Evolutionary conservation across 345 rosid species (phyloP).

Genomic region (Hypericum perforatum): DNA sequence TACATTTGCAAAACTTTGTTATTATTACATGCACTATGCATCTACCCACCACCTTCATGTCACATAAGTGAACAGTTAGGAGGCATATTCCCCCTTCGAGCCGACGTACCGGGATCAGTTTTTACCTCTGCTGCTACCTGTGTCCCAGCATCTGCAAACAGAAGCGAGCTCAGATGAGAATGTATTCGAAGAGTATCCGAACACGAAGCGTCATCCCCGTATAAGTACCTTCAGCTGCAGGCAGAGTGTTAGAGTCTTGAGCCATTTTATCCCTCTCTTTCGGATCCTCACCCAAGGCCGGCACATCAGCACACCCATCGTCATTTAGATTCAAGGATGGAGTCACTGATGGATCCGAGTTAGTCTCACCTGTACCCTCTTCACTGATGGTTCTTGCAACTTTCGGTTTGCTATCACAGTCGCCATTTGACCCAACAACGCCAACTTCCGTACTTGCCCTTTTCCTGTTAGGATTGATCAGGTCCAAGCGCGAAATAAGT

Average conservation of each 20-base stretch:
- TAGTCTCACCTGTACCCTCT: constrained; percentile 19
- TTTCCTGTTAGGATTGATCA: constrained; percentile 35
- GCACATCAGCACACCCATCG: constrained; percentile 17
- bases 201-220: no score
- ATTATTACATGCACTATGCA: constrained; percentile 11
- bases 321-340: constrained; percentile 30
- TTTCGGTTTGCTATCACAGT: constrained; percentile 30
- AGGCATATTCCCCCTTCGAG: constrained; percentile 15
- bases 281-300: background rate
- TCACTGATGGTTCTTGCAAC: constrained; percentile 11
- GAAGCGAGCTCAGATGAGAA: constrained; percentile 21
- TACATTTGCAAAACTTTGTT: no score
- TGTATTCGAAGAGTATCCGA: constrained; percentile 2
- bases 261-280: constrained; percentile 2
- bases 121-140: constrained; percentile 17
- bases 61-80: constrained; percentile 25
- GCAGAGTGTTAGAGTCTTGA: constrained; percentile 5
- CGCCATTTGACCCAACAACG: constrained; percentile 33
- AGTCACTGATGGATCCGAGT: constrained; percentile 17
- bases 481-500: constrained; percentile 7
- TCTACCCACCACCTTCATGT: constrained; percentile 23
- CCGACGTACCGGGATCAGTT: constrained; percentile 13
- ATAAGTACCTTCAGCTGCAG: no score
- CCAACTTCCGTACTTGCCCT: constrained; percentile 31
- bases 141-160: constrained; percentile 29